Base-by-base conservation (phyloP, 2,329 filamentous ascomycete genomes). In the Graphiopsis chlorocephala region DNA sequence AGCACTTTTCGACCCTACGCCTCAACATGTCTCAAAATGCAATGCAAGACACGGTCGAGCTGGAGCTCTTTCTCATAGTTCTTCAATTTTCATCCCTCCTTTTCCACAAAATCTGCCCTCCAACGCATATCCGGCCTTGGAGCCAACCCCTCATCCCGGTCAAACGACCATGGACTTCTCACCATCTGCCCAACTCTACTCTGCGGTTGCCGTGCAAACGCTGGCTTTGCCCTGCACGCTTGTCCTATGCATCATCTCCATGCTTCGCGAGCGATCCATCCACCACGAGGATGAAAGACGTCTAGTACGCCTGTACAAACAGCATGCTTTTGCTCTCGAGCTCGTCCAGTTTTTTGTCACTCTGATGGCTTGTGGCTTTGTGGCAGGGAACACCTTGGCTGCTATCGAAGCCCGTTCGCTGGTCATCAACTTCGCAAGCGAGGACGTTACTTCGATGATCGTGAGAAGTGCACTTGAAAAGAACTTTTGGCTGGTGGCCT, bases 201-300 rank as follows among this genome's bases (percentile, higher is more conserved):
- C 31, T 29, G 59, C 59, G 5, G 11, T 61, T 2, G 59, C 47
- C 20, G 3, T 42, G 23, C 59, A 61, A 38, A 38, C 47, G 25
- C 47, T 61, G 14, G 45, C 47, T 53, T 23, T 61, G 0, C 59
- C 59, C 8, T 31, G 47, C 31, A 61, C 59, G 14, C 59, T 61
- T 20, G 5, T 52, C 7, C 47, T 61, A 15, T 61, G 59, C 59
- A 38, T 61, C 31, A 61, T 31, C 7, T 61, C 59, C 31, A 61
- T 61, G 59, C 59, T 61, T 23, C 59, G 59, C 15, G 59, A 61
- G 31, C 47, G 59, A 38, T 52, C 47, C 12, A 61, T 61, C 23
- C 47, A 33, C 8, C 29, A 38, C 29, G 29, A 38, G 12, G 59
- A 61, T 23, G 59, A 61, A 10, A 61, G 28, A 20, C 31, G 47